These are phyloP conservation scores for Saussurea involucrata DNA, from an alignment of 129 eudicot genomes.

Conservation along the genomic window DNA sequence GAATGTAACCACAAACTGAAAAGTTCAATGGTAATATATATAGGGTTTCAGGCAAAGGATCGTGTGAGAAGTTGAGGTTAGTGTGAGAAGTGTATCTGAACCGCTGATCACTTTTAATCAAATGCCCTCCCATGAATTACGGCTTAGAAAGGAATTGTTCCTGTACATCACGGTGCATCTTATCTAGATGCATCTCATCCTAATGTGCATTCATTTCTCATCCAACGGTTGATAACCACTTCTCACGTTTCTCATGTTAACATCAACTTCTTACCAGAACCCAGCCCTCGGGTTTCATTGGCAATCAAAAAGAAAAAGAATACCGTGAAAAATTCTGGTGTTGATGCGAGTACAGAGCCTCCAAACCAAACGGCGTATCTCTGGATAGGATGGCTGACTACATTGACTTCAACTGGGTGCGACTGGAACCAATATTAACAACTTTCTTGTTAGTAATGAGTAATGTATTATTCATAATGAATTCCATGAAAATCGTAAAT, in stretches of 20 bases:
- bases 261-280: too few relatives aligned
- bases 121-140: too few relatives aligned
- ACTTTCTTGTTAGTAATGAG: background rate
- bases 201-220: too few relatives aligned
- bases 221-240: too few relatives aligned
- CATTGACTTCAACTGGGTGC: slow-evolving; percentile 98
- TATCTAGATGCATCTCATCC: too few relatives aligned
- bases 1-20: background rate
- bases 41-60: too few relatives aligned
- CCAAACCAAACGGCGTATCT: slow-evolving; percentile 99
- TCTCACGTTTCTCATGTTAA: too few relatives aligned
- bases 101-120: too few relatives aligned
- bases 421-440: slow-evolving; percentile 41
- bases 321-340: slow-evolving; percentile 97
- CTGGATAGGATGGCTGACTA: slow-evolving; percentile 98
- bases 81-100: too few relatives aligned
- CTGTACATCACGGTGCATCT: too few relatives aligned
- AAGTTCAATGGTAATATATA: background rate
- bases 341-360: slow-evolving; percentile 96
- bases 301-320: background rate
- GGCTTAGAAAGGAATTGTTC: too few relatives aligned
- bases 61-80: too few relatives aligned
- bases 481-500: background rate
- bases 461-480: background rate
- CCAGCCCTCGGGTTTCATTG: background rate